Evolutionary conservation across 192 early-diverging fungal genomes (phyloP).

Genomic region (Coemansia sp.): DNA sequence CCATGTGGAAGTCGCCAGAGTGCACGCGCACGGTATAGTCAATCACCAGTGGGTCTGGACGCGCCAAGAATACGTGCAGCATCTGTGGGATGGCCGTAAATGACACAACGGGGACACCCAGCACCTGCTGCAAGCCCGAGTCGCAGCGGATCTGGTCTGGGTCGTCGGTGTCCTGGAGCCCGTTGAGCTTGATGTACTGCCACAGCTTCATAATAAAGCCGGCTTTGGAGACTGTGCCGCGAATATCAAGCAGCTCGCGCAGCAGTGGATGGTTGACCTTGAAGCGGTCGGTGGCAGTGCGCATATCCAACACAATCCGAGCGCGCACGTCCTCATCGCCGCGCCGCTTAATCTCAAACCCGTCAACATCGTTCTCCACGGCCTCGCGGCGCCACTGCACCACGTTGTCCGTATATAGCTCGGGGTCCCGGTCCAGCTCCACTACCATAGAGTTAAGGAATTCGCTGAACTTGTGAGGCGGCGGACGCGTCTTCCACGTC

Average conservation of each 20-base stretch:
- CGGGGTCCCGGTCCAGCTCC: slow-evolving; percentile 78
- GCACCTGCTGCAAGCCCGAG: slow-evolving; percentile 67
- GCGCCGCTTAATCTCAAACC: slow-evolving; percentile 91
- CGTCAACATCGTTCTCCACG: slow-evolving; percentile 60
- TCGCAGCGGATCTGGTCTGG: slow-evolving; percentile 87
- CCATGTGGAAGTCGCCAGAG: slow-evolving; percentile 73
- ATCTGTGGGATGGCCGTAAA: slow-evolving; percentile 86
- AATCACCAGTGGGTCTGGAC: slow-evolving; percentile 85
- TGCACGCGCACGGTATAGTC: slow-evolving; percentile 85
- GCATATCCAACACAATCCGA: slow-evolving; percentile 79
- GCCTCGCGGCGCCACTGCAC: slow-evolving; percentile 51
- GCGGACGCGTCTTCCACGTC: slow-evolving; percentile 63
- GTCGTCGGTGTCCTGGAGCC: slow-evolving; percentile 89
- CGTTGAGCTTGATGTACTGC: slow-evolving; percentile 95
- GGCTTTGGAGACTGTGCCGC: slow-evolving; percentile 46
- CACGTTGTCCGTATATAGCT: slow-evolving; percentile 68
- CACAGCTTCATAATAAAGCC: slow-evolving; percentile 84
- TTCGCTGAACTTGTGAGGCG: slow-evolving; percentile 77
- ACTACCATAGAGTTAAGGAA: slow-evolving; percentile 87
- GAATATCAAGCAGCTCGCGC: slow-evolving; percentile 76
- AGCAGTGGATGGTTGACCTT: slow-evolving; percentile 72
- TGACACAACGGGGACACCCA: slow-evolving; percentile 66
- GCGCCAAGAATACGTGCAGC: slow-evolving; percentile 71
- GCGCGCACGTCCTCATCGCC: slow-evolving; percentile 84
- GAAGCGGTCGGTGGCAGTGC: slow-evolving; percentile 78